Conservation (phyloP, 441 rosid species). For the Erodium trifolium region DNA sequence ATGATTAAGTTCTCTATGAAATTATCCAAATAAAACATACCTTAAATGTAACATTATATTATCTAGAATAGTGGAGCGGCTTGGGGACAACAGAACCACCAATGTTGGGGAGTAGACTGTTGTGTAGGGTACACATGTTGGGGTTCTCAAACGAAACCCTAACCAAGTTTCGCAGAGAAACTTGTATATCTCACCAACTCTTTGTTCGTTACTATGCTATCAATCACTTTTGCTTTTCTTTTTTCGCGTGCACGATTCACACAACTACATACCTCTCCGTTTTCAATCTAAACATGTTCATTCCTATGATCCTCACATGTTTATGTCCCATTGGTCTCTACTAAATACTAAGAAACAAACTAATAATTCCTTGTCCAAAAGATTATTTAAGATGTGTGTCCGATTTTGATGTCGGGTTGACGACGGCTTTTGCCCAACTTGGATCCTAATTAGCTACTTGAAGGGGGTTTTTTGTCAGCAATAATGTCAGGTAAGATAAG, state of each 20-base stretch:
- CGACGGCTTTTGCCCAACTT: no score
- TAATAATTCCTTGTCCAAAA: neutral
- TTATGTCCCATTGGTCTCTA: neutral
- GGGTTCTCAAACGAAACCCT: neutral
- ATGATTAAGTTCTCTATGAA: no score
- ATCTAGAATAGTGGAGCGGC: neutral
- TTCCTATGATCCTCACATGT: neutral
- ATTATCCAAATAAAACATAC: no score
- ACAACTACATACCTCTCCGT: neutral
- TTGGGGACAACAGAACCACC: conserved; percentile 21
- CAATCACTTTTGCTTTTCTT: no score
- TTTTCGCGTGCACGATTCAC: no score
- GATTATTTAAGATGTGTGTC: neutral
- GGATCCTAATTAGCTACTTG: no score
- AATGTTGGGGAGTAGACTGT: conserved; percentile 31
- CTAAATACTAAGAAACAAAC: neutral
- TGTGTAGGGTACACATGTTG: conserved; percentile 26
- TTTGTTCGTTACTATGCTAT: neutral
- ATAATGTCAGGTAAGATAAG: no score
- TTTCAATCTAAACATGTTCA: neutral
- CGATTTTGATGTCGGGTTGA: neutral
- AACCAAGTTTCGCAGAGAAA: no score
- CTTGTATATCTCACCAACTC: neutral
- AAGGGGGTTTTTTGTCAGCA: no score
- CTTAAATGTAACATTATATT: no score